A percentile compares a stretch with the other conserved stretches of the same genome.
These are phyloP conservation scores for Blastobotrys illinoisensis DNA, from an alignment of 1,139 yeast genomes.

Conservation along the genomic window DNA sequence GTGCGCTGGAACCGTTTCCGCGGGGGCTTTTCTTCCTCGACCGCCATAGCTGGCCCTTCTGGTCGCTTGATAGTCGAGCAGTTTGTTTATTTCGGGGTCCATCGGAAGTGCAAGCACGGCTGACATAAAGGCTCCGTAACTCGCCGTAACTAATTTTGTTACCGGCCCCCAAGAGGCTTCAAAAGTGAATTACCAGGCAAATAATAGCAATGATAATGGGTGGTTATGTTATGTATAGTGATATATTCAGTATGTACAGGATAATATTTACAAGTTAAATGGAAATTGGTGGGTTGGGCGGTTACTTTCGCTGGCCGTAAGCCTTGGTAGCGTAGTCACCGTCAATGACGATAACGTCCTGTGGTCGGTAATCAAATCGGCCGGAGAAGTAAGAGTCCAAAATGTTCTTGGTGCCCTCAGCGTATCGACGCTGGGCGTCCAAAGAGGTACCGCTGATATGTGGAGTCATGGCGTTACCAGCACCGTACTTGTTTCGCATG, in stretches of 20 bases:
- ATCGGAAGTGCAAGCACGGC: neutral
- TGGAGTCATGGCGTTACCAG: conserved; percentile 83
- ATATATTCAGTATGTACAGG: too few species aligned
- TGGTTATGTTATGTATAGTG: too few species aligned
- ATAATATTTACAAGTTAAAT: neutral
- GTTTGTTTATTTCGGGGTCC: neutral
- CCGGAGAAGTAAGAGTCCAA: conserved; percentile 58
- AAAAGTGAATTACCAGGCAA: too few species aligned
- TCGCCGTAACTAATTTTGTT: too few species aligned
- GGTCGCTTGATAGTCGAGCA: neutral
- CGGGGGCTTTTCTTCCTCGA: conserved; percentile 1
- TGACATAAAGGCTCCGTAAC: too few species aligned
- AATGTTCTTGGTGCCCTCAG: conserved; percentile 62
- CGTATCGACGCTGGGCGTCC: conserved; percentile 74
- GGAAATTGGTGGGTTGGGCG: too few species aligned
- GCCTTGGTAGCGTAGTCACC: conserved; percentile 74
- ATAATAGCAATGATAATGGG: too few species aligned
- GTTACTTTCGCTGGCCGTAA: conserved; percentile 41
- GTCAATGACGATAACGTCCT: conserved; percentile 64
- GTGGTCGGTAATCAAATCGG: conserved; percentile 64
- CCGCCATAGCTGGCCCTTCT: neutral
- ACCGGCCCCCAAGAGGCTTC: too few species aligned
- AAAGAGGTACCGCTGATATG: conserved; percentile 76
- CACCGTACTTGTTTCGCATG: conserved; percentile 60
- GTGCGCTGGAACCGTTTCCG: conserved; percentile 13